Evolutionary conservation across 2,329 filamentous ascomycete species (phyloP).

Genomic region (Cadophora sp.): DNA sequence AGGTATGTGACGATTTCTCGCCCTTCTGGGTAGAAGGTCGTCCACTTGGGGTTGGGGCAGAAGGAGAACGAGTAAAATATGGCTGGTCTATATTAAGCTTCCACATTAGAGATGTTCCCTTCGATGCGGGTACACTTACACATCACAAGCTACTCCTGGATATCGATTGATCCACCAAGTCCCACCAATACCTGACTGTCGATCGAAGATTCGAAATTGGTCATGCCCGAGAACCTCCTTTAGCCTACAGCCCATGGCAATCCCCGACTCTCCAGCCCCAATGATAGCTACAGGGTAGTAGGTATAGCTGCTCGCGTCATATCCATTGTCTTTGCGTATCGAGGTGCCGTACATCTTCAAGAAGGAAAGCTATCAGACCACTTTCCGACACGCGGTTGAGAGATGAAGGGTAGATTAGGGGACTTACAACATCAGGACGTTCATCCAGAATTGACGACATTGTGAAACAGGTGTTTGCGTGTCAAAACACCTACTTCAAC

Average conservation of each 20-base stretch:
- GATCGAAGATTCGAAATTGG: conserved; percentile 64
- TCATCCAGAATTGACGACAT: conserved; percentile 29
- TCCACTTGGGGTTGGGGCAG: conserved; percentile 65
- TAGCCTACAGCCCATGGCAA: conserved; percentile 63
- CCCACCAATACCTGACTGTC: conserved; percentile 58
- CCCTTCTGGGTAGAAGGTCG: conserved; percentile 62
- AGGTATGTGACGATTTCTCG: conserved; percentile 65
- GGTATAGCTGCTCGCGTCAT: conserved; percentile 47
- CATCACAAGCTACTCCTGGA: conserved; percentile 58
- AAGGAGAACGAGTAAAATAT: conserved; percentile 66
- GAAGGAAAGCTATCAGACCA: not conserved
- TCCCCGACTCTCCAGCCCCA: conserved; percentile 64
- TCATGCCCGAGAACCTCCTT: conserved; percentile 60
- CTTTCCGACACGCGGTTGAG: not conserved
- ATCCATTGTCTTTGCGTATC: conserved; percentile 49
- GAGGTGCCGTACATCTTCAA: conserved; percentile 39
- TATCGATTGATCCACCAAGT: conserved; percentile 66
- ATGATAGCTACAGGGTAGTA: conserved; percentile 56
- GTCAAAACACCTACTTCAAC: not conserved
- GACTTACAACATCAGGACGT: conserved; percentile 26
- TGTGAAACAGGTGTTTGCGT: not conserved
- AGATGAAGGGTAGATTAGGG: not conserved
- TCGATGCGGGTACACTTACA: conserved; percentile 44
- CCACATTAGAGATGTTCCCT: not conserved
- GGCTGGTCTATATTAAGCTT: conserved; percentile 52